These are phyloP conservation scores for Fusarium sp. DNA, from an alignment of 2,329 filamentous ascomycete genomes.

Conservation along the genomic window DNA sequence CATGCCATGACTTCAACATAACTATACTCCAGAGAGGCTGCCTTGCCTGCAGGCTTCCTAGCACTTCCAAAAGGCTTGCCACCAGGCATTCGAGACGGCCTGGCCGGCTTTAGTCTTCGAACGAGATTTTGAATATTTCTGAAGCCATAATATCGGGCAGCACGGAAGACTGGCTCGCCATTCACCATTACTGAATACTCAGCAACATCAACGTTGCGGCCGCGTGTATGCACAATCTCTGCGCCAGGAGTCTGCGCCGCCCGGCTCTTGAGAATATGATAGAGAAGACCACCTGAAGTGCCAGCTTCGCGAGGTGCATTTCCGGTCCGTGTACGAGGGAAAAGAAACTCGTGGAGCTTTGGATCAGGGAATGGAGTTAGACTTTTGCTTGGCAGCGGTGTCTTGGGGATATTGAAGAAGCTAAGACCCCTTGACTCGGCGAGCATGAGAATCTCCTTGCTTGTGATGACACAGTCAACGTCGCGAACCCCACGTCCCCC, in stretches of 20 bases:
- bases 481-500: slow-evolving; percentile 74
- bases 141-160: slow-evolving; percentile 95
- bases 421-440: slow-evolving; percentile 81
- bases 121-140: slow-evolving; percentile 98
- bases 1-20: slow-evolving; percentile 99
- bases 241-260: slow-evolving; percentile 77
- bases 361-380: slow-evolving; percentile 76
- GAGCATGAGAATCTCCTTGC: slow-evolving; percentile 91
- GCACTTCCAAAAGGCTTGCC: slow-evolving; percentile 68
- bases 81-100: slow-evolving; percentile 81
- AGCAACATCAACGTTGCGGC: slow-evolving; percentile 89
- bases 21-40: slow-evolving; percentile 72
- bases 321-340: slow-evolving; percentile 60
- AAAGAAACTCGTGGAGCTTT: slow-evolving; percentile 76
- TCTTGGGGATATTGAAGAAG: slow-evolving; percentile 76
- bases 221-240: slow-evolving; percentile 74
- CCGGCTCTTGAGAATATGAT: slow-evolving; percentile 82
- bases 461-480: slow-evolving; percentile 98
- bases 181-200: slow-evolving; percentile 77
- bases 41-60: slow-evolving; percentile 61
- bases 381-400: slow-evolving; percentile 55
- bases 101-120: slow-evolving; percentile 84
- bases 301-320: slow-evolving; percentile 69
- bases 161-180: slow-evolving; percentile 73
- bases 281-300: slow-evolving; percentile 87